These are phyloP conservation scores for Pythium vanterpoolii DNA, from an alignment of 352 stramenopile genomes.

Conservation along the genomic window DNA sequence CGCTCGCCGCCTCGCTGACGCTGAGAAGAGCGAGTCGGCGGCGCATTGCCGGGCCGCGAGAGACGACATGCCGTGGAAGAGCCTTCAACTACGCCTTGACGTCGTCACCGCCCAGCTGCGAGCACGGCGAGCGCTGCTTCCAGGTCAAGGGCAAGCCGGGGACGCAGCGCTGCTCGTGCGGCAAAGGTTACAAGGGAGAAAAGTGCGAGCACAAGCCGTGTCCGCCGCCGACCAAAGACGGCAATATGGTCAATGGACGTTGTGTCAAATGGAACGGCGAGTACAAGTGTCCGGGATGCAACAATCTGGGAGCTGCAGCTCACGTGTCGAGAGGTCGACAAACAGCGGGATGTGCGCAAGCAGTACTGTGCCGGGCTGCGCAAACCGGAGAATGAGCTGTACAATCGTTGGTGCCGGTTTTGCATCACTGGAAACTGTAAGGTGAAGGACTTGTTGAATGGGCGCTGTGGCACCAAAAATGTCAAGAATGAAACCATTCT, in stretches of 20 bases:
- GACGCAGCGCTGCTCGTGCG: constrained; percentile 4
- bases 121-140: constrained; percentile 3
- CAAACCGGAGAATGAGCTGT: constrained; percentile 4
- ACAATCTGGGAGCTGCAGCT: neutral
- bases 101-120: neutral
- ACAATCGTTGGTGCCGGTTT: constrained; percentile 6
- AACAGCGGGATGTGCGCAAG: neutral
- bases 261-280: constrained; percentile 9
- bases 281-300: constrained; percentile 9
- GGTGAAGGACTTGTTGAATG: neutral
- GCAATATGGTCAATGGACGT: constrained; percentile 11
- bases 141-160: constrained; percentile 12
- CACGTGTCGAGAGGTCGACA: constrained; percentile 1
- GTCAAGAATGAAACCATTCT: too few relatives aligned
- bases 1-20: too few relatives aligned
- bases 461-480: too few relatives aligned
- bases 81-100: too few relatives aligned
- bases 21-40: too few relatives aligned
- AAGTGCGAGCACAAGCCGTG: constrained; percentile 15
- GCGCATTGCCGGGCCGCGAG: too few relatives aligned
- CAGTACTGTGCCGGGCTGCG: neutral
- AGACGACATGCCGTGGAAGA: too few relatives aligned
- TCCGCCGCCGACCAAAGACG: constrained; percentile 3
- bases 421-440: neutral
- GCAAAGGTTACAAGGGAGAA: constrained; percentile 11